Conservation (phyloP, 371 early-diverging fungal species). For the Catenaria anguillulae region DNA sequence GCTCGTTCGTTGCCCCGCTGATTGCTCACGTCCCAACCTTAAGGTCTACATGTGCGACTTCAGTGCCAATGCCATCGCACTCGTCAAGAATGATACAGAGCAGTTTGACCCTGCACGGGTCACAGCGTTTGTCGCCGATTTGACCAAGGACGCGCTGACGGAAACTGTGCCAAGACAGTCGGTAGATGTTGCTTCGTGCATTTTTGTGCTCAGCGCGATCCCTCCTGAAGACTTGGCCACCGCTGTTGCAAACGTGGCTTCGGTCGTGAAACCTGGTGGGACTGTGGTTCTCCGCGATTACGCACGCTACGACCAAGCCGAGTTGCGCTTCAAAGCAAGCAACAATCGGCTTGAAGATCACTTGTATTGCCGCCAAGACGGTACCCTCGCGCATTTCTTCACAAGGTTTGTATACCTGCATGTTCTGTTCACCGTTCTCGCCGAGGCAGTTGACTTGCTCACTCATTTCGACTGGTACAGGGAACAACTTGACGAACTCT, state of each 20-base stretch:
- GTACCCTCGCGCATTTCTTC: constrained; percentile 28
- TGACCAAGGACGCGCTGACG: constrained; percentile 48
- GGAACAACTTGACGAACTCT: constrained; percentile 32
- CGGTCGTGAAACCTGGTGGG: constrained; percentile 59
- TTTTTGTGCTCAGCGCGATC: constrained; percentile 73
- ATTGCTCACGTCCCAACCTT: constrained; percentile 54
- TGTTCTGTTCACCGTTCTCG: constrained; percentile 13
- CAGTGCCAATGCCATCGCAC: constrained; percentile 56
- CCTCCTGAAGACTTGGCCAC: constrained; percentile 60
- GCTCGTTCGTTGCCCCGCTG: constrained; percentile 87
- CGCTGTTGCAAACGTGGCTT: constrained; percentile 46
- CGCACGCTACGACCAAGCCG: constrained; percentile 73
- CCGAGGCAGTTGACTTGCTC: constrained; percentile 3
- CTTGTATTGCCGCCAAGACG: constrained; percentile 81
- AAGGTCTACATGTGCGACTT: constrained; percentile 73
- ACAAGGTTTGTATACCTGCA: constrained; percentile 14
- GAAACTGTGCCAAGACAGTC: constrained; percentile 44
- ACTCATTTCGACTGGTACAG: constrained; percentile 10
- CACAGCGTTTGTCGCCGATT: constrained; percentile 69
- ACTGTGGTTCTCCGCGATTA: constrained; percentile 74
- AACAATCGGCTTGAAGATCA: constrained; percentile 63
- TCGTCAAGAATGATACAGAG: constrained; percentile 36
- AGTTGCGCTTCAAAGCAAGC: constrained; percentile 63
- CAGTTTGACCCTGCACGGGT: neutral
- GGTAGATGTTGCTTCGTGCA: constrained; percentile 58